Percentiles rank a stretch among this genome's conserved stretches.
These are phyloP conservation scores for Kickxella alabastrina DNA, from an alignment of 192 early-diverging fungal genomes.

Conservation along the genomic window DNA sequence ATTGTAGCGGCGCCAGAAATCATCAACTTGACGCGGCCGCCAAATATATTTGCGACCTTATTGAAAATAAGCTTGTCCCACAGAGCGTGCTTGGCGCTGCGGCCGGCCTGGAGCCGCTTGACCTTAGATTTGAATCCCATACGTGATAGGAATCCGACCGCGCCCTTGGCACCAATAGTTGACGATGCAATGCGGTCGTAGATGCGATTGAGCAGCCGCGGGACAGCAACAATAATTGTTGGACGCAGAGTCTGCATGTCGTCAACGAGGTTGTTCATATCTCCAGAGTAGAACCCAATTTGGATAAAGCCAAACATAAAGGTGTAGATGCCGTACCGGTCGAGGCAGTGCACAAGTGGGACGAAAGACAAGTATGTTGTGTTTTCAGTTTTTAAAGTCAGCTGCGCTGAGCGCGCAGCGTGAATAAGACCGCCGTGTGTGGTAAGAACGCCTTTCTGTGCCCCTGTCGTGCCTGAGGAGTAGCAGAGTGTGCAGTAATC, in stretches of 20 bases:
- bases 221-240: constrained; percentile 53
- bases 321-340: constrained; percentile 55
- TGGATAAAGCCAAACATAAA: constrained; percentile 52
- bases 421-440: constrained; percentile 54
- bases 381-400: background rate
- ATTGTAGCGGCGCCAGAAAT: constrained; percentile 73
- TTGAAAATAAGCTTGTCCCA: constrained; percentile 77
- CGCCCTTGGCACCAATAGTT: constrained; percentile 54
- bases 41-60: constrained; percentile 34
- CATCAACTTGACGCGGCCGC: constrained; percentile 55
- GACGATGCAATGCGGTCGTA: constrained; percentile 60
- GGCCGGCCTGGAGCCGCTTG: constrained; percentile 45
- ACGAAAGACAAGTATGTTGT: constrained; percentile 53
- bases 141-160: constrained; percentile 55
- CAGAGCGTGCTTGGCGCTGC: constrained; percentile 57
- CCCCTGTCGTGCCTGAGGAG: constrained; percentile 75
- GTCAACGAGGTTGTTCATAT: constrained; percentile 62
- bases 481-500: constrained; percentile 67
- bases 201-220: constrained; percentile 56
- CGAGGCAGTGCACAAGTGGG: constrained; percentile 80
- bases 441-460: constrained; percentile 60
- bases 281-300: constrained; percentile 76
- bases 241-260: constrained; percentile 73
- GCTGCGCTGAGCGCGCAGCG: background rate
- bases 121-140: constrained; percentile 60